These are phyloP conservation scores for Camillea tinctor DNA, from an alignment of 2,329 filamentous ascomycete species.

Conservation along the genomic window DNA sequence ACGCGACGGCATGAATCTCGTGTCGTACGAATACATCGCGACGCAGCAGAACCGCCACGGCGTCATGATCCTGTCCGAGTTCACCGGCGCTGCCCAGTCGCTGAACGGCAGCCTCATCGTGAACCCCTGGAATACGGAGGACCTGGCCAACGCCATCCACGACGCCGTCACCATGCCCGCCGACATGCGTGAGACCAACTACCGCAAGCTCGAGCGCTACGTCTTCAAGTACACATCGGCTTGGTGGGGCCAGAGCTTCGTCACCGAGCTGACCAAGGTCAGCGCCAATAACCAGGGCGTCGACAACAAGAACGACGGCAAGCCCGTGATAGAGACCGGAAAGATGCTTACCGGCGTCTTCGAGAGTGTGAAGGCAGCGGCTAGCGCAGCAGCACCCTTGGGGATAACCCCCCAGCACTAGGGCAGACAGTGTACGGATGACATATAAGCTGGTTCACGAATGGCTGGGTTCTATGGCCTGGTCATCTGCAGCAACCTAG, in stretches of 20 bases:
- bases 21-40: conserved; percentile 97
- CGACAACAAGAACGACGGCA: conserved; percentile 19
- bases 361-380: conserved; percentile 28
- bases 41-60: conserved; percentile 88
- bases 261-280: conserved; percentile 71
- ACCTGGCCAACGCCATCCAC: conserved; percentile 88
- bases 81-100: conserved; percentile 91
- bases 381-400: conserved; percentile 25
- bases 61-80: conserved; percentile 92
- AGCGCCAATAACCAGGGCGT: conserved; percentile 27
- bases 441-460: too few relatives aligned
- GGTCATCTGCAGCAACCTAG: too few relatives aligned
- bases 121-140: conserved; percentile 98
- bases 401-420: conserved; percentile 2
- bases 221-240: conserved; percentile 97
- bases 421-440: too few relatives aligned
- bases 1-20: conserved; percentile 98
- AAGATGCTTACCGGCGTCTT: conserved; percentile 27
- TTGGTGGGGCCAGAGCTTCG: conserved; percentile 95
- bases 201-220: conserved; percentile 88
- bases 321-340: conserved; percentile 23
- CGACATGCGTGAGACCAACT: conserved; percentile 83
- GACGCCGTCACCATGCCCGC: conserved; percentile 96
- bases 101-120: conserved; percentile 91
- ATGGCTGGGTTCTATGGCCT: too few relatives aligned